Conservation (phyloP, 2,329 filamentous ascomycete species). For the Trichoderma asperellum region DNA sequence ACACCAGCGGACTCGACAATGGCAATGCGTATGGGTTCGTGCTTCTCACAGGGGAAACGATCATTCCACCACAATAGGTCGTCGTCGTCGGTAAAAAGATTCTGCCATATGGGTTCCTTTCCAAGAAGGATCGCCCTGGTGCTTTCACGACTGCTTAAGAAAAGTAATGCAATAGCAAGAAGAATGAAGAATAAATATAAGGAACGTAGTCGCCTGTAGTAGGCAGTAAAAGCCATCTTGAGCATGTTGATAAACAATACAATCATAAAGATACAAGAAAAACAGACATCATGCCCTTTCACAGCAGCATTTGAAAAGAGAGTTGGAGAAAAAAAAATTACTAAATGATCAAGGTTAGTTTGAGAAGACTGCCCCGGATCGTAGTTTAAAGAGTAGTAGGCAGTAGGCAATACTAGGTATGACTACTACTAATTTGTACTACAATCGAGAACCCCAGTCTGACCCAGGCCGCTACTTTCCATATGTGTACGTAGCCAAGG, state of each 20-base stretch:
- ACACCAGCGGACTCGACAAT: constrained; percentile 24
- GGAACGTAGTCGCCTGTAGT: constrained; percentile 23
- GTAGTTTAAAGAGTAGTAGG: constrained; percentile 1
- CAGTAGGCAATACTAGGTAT: neutral
- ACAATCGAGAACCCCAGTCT: neutral
- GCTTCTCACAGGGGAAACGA: constrained; percentile 20
- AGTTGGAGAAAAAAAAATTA: neutral
- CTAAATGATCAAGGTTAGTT: constrained; percentile 14
- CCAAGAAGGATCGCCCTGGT: neutral
- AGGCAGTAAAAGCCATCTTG: constrained; percentile 24
- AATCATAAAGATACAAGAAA: constrained; percentile 17
- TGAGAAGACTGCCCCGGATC: neutral
- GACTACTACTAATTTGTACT: neutral
- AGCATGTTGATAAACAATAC: constrained; percentile 14
- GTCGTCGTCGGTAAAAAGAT: constrained; percentile 17
- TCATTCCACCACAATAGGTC: constrained; percentile 15
- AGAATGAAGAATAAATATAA: constrained; percentile 21
- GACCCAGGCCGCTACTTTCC: constrained; percentile 8
- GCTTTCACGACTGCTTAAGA: constrained; percentile 21
- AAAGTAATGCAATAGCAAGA: constrained; percentile 23
- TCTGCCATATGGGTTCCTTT: constrained; percentile 9
- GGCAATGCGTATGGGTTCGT: constrained; percentile 22
- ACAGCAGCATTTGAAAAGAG: neutral
- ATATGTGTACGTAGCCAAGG: constrained; percentile 1
- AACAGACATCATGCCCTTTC: constrained; percentile 19